These are phyloP conservation scores for Saccharomycopsis synnaedendra DNA, from an alignment of 805 yeast genomes.

Conservation along the genomic window DNA sequence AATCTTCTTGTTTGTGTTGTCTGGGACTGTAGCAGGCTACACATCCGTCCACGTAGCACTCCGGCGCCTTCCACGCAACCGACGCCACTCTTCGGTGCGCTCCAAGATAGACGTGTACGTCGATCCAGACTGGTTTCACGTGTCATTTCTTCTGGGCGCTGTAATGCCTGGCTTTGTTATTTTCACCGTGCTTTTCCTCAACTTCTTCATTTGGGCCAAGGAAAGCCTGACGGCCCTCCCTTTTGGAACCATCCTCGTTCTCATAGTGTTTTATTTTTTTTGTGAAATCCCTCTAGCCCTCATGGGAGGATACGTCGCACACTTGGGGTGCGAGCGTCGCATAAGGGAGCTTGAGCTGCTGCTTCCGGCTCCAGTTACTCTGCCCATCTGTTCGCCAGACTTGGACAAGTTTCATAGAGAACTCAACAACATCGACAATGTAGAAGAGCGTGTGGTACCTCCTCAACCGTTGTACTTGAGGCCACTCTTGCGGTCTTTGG, in stretches of 20 bases:
- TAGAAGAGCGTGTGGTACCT: neutral
- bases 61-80: neutral
- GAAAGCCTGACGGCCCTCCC: conserved; percentile 71
- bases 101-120: neutral
- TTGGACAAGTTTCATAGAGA: neutral
- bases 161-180: conserved; percentile 37
- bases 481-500: conserved; percentile 23
- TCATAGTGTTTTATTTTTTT: conserved; percentile 47
- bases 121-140: conserved; percentile 12
- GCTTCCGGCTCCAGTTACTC: conserved; percentile 21
- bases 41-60: conserved; percentile 29
- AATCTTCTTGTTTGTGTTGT: conserved; percentile 45
- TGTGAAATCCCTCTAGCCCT: conserved; percentile 68
- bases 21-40: conserved; percentile 69
- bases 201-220: conserved; percentile 64
- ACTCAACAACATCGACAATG: neutral
- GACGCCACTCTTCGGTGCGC: neutral
- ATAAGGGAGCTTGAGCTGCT: conserved; percentile 1
- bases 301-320: conserved; percentile 54
- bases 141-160: conserved; percentile 37
- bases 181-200: conserved; percentile 40
- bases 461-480: neutral
- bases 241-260: conserved; percentile 55
- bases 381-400: conserved; percentile 19
- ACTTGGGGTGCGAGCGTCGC: conserved; percentile 19